A percentile compares a stretch with the other conserved stretches of the same genome.
Conservation (phyloP, 306 rosid species). For the Sesbania bispinosa region DNA sequence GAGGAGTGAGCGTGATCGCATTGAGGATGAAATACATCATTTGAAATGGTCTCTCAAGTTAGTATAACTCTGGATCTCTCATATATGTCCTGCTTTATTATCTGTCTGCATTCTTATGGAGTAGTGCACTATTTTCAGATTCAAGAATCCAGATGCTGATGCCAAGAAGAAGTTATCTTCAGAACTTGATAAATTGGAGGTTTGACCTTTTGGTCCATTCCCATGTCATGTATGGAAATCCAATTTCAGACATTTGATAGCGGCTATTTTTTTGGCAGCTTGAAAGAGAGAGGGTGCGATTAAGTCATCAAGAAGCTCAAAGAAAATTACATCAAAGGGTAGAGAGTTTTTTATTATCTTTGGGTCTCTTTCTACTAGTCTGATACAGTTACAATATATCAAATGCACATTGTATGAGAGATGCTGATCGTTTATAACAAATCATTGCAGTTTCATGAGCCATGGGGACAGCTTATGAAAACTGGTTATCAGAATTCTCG, state of each 20-base stretch:
- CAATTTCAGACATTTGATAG: conserved; percentile 7
- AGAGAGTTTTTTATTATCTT: conserved; percentile 13
- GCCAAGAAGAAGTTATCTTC: conserved; percentile 45
- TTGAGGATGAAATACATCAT: conserved; percentile 85
- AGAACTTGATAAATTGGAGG: conserved; percentile 62
- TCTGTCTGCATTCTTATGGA: not conserved
- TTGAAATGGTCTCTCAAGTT: conserved; percentile 83
- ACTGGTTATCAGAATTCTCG: conserved; percentile 98
- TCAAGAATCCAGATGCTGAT: conserved; percentile 49
- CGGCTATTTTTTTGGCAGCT: conserved; percentile 42
- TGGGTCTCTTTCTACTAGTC: not conserved
- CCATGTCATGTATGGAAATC: not conserved
- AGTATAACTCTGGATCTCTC: conserved; percentile 30
- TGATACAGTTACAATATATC: not conserved
- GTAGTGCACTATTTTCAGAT: conserved; percentile 43
- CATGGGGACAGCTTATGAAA: conserved; percentile 99
- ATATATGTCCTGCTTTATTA: not conserved
- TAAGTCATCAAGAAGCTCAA: conserved; percentile 65
- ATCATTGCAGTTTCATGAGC: conserved; percentile 67
- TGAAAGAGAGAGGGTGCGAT: conserved; percentile 58
- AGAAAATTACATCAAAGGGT: conserved; percentile 79
- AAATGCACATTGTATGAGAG: not conserved
- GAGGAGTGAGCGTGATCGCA: conserved; percentile 73
- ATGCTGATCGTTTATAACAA: conserved; percentile 16
- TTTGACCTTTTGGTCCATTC: conserved; percentile 30